phyloP scores from a whole-genome alignment of 345 rosid species.

The Populus euphratica region DNA sequence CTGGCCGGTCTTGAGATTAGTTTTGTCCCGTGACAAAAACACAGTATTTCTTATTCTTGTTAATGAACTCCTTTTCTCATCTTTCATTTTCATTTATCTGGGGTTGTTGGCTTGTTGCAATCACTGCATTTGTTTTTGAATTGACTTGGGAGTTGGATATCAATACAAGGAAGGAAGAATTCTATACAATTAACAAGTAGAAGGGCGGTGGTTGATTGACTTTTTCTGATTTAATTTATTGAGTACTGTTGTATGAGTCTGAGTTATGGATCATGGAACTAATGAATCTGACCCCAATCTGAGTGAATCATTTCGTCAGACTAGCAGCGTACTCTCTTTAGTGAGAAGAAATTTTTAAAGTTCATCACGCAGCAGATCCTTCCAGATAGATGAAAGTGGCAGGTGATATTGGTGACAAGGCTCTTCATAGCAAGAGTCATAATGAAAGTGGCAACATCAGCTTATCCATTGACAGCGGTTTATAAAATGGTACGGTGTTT shows the following conservation, averaged over 20 bases:
- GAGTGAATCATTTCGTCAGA: constrained; percentile 37
- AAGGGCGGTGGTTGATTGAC: not conserved
- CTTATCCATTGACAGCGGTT: constrained; percentile 36
- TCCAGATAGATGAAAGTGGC: constrained; percentile 57
- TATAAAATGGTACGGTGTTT: constrained; percentile 36
- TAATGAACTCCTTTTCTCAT: too few relatives aligned
- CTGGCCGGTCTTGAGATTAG: not conserved
- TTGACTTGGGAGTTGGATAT: not conserved
- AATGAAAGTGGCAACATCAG: constrained; percentile 41
- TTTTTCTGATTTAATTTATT: not conserved
- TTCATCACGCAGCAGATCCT: constrained; percentile 33
- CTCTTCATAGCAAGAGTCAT: constrained; percentile 45
- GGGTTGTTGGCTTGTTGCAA: not conserved
- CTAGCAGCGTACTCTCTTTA: constrained; percentile 49
- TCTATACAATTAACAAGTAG: not conserved
- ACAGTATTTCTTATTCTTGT: not conserved
- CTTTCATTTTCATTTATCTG: not conserved
- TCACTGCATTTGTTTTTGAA: not conserved
- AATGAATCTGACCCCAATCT: constrained; percentile 15
- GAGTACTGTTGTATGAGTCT: not conserved
- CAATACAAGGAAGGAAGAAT: not conserved
- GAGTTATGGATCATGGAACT: constrained; percentile 43
- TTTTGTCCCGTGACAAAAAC: not conserved
- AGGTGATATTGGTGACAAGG: constrained; percentile 84
- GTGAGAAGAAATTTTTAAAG: constrained; percentile 42